A percentile compares a stretch with the other conserved stretches of the same genome.
Conservation (phyloP, 352 stramenopile species). For the Pythium myriotylum region DNA sequence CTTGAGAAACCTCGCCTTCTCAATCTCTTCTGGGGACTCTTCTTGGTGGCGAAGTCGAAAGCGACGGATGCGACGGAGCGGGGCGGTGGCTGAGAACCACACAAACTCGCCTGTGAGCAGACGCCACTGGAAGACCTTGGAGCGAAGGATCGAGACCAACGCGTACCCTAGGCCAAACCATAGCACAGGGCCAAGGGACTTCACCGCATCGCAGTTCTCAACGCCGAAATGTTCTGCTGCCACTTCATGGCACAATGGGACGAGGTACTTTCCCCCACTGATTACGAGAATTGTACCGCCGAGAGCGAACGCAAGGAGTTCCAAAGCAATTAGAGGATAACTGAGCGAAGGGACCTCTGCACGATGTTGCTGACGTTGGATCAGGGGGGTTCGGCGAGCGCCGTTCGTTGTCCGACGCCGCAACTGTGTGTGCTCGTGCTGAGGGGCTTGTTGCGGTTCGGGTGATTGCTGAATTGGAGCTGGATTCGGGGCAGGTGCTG, state of each 20-base stretch:
- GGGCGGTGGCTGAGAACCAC: conserved; percentile 29
- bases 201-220: conserved; percentile 33
- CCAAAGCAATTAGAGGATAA: conserved; percentile 22
- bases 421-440: not conserved
- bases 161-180: conserved; percentile 64
- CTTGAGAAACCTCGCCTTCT: conserved; percentile 39
- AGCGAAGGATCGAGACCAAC: conserved; percentile 46
- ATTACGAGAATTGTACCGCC: conserved; percentile 18
- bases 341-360: conserved; percentile 19
- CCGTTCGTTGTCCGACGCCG: not conserved
- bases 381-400: not conserved
- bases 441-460: not conserved
- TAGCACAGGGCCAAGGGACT: conserved; percentile 43
- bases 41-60: conserved; percentile 17
- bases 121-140: conserved; percentile 58
- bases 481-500: not conserved
- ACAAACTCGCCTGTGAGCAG: conserved; percentile 48
- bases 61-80: conserved; percentile 27
- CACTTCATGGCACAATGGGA: conserved; percentile 31
- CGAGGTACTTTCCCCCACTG: conserved; percentile 15
- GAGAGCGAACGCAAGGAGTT: conserved; percentile 26
- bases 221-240: conserved; percentile 31
- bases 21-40: conserved; percentile 19
- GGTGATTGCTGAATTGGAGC: not conserved
- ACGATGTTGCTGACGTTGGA: conserved; percentile 19